Conservation (phyloP, 345 rosid species). For the Ceriops decandra region DNA sequence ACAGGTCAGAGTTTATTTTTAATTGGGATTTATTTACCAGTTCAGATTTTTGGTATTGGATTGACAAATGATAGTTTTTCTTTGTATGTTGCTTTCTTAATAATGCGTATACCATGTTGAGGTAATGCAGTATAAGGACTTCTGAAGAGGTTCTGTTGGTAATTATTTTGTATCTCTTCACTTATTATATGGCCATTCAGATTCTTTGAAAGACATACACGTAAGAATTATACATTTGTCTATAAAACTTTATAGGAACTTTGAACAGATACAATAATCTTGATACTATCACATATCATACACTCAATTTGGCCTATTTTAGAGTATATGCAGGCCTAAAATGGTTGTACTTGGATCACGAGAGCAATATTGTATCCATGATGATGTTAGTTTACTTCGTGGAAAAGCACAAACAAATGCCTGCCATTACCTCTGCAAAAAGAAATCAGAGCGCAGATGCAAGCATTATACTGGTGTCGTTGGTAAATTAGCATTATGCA, state of each 20-base stretch:
- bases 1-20: conserved; percentile 51
- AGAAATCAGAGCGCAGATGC: conserved; percentile 51
- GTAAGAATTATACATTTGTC: background rate
- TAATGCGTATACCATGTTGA: background rate
- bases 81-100: background rate
- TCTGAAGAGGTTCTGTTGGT: background rate
- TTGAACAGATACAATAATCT: background rate
- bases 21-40: conserved; percentile 1
- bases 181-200: background rate
- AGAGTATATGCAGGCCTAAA: conserved; percentile 66
- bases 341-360: conserved; percentile 90
- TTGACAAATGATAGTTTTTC: background rate
- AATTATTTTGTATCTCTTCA: background rate
- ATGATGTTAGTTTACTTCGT: conserved; percentile 70
- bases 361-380: conserved; percentile 87
- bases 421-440: conserved; percentile 65
- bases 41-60: conserved; percentile 2
- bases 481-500: conserved; percentile 31
- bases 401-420: conserved; percentile 90
- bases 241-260: background rate
- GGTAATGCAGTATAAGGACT: no score
- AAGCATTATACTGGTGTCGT: conserved; percentile 45
- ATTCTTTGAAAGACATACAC: background rate
- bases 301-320: conserved; percentile 11
- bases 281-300: background rate